phyloP scores from a whole-genome alignment of 345 rosid species.

The Syzygium aqueum region DNA sequence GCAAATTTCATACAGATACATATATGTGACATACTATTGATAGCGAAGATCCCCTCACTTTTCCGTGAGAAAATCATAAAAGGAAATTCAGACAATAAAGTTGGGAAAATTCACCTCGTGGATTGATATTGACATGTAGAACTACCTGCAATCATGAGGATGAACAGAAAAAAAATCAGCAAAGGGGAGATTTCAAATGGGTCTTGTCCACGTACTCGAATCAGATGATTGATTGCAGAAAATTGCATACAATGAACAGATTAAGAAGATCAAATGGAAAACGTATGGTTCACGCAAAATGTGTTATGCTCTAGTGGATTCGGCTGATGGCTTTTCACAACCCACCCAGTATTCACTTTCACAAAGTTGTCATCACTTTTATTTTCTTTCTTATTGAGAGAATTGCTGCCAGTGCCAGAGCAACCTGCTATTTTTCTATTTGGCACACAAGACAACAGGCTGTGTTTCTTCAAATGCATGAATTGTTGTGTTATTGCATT shows the following conservation, averaged over 20 bases:
- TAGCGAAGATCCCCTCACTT: background rate
- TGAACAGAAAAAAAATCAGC: background rate
- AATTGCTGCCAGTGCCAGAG: background rate
- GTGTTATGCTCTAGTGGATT: background rate
- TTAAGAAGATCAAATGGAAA: background rate
- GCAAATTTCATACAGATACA: slow-evolving; percentile 2
- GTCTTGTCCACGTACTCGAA: background rate
- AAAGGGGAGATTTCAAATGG: background rate
- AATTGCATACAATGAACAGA: background rate
- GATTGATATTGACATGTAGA: slow-evolving; percentile 51
- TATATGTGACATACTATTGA: background rate
- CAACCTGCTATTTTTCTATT: background rate
- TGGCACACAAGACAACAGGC: background rate
- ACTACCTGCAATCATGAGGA: slow-evolving; percentile 10
- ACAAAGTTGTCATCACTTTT: background rate
- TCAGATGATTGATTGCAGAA: background rate
- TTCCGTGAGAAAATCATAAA: background rate
- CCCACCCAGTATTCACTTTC: background rate
- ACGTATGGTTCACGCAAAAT: background rate
- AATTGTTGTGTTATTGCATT: background rate
- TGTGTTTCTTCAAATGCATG: background rate
- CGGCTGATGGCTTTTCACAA: background rate
- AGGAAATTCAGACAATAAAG: background rate
- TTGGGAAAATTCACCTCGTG: slow-evolving; percentile 32
- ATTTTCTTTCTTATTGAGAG: background rate